These are phyloP conservation scores for Eucalyptus grandis DNA, from an alignment of 345 rosid genomes.

Conservation along the genomic window DNA sequence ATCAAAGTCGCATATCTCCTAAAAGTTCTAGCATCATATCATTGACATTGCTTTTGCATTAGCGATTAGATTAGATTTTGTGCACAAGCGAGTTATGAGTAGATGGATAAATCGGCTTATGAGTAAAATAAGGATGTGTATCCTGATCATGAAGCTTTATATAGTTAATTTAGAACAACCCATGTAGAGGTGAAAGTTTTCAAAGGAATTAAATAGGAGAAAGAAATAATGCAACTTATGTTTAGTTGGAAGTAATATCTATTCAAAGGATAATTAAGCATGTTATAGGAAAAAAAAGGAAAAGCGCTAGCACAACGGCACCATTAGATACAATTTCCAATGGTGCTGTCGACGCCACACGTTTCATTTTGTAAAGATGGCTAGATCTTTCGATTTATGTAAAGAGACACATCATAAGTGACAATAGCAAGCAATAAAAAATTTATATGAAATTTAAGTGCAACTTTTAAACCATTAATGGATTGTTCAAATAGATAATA, in stretches of 20 bases:
- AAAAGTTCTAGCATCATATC: background rate
- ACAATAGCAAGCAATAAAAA: background rate
- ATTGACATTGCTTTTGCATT: background rate
- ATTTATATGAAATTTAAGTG: no score
- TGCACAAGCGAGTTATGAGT: background rate
- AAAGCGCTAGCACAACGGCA: background rate
- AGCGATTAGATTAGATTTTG: background rate
- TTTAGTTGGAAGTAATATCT: background rate
- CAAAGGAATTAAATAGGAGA: background rate
- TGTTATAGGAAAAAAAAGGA: background rate
- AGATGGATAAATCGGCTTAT: background rate
- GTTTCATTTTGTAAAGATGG: background rate
- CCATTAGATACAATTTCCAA: no score
- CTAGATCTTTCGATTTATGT: background rate
- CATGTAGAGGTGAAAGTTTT: background rate
- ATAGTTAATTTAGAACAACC: background rate
- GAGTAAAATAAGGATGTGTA: background rate
- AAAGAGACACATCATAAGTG: background rate
- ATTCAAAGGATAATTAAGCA: background rate
- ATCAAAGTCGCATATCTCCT: no score
- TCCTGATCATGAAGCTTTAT: background rate
- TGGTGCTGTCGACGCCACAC: background rate
- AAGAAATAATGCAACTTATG: background rate
- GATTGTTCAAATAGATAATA: no score
- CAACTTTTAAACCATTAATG: no score